Base-by-base conservation (phyloP, 768 basidiomycete genomes). In the Leccinum aurantiacum region DNA sequence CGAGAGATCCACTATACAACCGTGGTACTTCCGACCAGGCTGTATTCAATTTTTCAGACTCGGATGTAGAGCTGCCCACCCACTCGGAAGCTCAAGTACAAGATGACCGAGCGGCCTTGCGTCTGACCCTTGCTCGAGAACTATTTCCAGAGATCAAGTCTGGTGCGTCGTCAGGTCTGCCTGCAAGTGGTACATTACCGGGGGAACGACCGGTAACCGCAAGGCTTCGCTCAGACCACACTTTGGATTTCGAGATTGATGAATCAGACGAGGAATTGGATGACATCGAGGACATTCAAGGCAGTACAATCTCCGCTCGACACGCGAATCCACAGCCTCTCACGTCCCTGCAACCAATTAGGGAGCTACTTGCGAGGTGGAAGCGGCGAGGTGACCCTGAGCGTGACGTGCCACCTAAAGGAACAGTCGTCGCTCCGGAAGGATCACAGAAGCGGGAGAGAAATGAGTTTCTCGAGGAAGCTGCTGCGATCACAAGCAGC, bases 331-430 rank as follows among this genome's bases (percentile, higher is more conserved):
- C 54, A 4, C 41, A 47, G 44, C 44, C 44, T 19, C 44, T 11
- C 19, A 46, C 44, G 19, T 56, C 69, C 50, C 59, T 63, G 50
- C 59, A 59, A 38, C 56, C 65, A 15, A 59, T 67, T 46, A 60
- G 68, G 55, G 22, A 51, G 31, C 33, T 57, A 19, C 37, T 58
- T 51, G 60, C 57, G 53, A 60, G 54, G 50, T 41, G 57, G 57
- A 60, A 56, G 51, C 63, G 19, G 52, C 61, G 47, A 56, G 56
- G 51, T 29, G 47, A 31, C 37, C 49, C 60, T 37, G 57, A 25
- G 13, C 48, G 52, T 57, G 54, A 60, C 33, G 37, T 24, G 44
- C 53, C 52, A 29, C 46, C 25, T 46, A 38, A 35, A 58, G 59
- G 51, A 54, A 41, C 52, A 29, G 29, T 31, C 22, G 14, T 61